A percentile compares a stretch with the other conserved stretches of the same genome.
Conservation (phyloP, 306 rosid genomes). For the Begonia fuchsioides region DNA sequence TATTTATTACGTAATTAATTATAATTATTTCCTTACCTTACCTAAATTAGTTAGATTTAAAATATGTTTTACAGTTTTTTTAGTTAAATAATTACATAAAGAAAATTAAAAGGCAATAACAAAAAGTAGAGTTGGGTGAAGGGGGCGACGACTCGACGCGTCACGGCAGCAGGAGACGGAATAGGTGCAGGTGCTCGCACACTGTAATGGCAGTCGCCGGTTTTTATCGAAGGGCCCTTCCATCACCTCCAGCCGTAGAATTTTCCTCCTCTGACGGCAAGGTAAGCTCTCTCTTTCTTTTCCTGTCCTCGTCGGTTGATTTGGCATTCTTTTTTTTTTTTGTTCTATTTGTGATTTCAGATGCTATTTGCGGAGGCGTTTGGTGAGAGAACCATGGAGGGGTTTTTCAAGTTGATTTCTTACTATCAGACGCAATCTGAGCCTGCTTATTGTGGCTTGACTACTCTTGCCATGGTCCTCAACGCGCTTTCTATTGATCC, state of each 20-base stretch:
- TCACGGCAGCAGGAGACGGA: too few relatives aligned
- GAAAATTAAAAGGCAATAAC: too few relatives aligned
- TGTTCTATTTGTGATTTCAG: slow-evolving; percentile 12
- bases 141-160: too few relatives aligned
- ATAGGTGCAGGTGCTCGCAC: too few relatives aligned
- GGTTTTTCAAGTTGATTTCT: slow-evolving; percentile 61
- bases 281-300: slow-evolving; percentile 20
- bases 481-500: slow-evolving; percentile 95
- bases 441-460: slow-evolving; percentile 88
- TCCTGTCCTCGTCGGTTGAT: too few relatives aligned
- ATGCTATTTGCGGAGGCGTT: slow-evolving; percentile 58
- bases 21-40: too few relatives aligned
- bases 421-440: slow-evolving; percentile 84
- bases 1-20: too few relatives aligned
- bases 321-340: too few relatives aligned
- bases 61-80: too few relatives aligned
- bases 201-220: slow-evolving; percentile 76
- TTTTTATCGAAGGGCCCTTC: slow-evolving; percentile 58
- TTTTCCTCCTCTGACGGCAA: slow-evolving; percentile 72
- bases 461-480: slow-evolving; percentile 82
- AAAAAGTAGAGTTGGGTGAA: too few relatives aligned
- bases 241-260: slow-evolving; percentile 84
- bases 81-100: too few relatives aligned
- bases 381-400: slow-evolving; percentile 73
- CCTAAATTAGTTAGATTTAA: too few relatives aligned